Conservation (phyloP, 2,329 filamentous ascomycete genomes). For the Trichoderma sp. region DNA sequence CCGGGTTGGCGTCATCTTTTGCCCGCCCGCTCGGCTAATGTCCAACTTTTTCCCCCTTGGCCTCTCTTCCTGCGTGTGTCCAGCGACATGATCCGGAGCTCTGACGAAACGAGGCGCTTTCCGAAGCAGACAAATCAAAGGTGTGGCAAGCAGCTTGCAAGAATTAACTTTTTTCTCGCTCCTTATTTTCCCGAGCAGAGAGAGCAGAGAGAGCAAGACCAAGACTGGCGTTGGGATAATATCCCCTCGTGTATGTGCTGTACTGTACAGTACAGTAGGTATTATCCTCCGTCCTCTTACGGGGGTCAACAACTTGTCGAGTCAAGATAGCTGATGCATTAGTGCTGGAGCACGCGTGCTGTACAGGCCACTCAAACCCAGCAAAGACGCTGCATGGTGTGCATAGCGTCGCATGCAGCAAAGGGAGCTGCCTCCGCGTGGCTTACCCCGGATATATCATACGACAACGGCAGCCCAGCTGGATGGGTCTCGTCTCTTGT, state of each 20-base stretch:
- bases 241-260: not conserved
- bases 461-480: slow-evolving; percentile 5
- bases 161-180: not conserved
- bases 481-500: not conserved
- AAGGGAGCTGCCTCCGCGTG: slow-evolving; percentile 14
- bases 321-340: not conserved
- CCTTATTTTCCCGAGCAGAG: not conserved
- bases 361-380: not conserved
- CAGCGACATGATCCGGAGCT: not conserved
- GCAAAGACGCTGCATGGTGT: slow-evolving; percentile 2
- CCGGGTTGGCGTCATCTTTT: not conserved
- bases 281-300: not conserved
- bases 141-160: not conserved
- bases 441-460: slow-evolving; percentile 18
- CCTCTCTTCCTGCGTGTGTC: not conserved
- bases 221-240: not conserved
- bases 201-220: too few relatives aligned
- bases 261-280: too few relatives aligned
- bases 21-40: slow-evolving; percentile 10
- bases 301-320: not conserved
- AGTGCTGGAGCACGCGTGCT: not conserved
- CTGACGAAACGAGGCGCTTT: slow-evolving; percentile 12
- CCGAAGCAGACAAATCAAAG: not conserved
- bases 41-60: not conserved
- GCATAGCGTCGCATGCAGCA: slow-evolving; percentile 8